Evolutionary conservation across 2,329 filamentous ascomycete genomes (phyloP), one percentile per base, ranked within the genome.

Genomic region (Hypoxylon rubiginosum): DNA sequence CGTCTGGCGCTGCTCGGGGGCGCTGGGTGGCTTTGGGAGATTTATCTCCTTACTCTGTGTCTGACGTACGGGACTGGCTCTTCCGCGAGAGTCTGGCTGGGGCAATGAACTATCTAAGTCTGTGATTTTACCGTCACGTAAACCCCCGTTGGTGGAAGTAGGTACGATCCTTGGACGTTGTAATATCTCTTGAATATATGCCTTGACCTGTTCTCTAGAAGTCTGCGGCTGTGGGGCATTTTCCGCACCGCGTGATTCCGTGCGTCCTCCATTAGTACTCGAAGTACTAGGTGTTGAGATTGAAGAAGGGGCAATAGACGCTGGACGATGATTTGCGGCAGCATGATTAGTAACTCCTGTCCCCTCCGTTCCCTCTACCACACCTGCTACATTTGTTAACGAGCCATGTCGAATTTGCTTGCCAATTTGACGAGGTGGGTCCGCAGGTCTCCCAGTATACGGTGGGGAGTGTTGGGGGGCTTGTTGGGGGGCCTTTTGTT

Each of bases 41-140:
- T 24, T 36, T 11, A 39, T 21, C 13, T 58, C 49, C 36, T 28
- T 39, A 15, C 30, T 54, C 39, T 45, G 66, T 3, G 54, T 43
- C 13, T n/a, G 34, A 9, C 1, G 9, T 21, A 9, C 26, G 15
- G 43, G 45, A 39, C 17, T 48, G 4, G 58, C 8, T 15, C 13
- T 13, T 46, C 32, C 19, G 10, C 24, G 10, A 9, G 56, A 43
- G 1, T 52, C 45, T 7, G 19, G 41, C 30, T 15, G 48, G 30
- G 57, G 26, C 32, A 48, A 24, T 4, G 54, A 30, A 5, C 28
- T 34, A 51, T 52, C 45, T 21, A 30, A 28, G n/a, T 43, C 28
- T 21, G 17, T 48, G 9, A 2, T 17, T 34, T 11, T 48, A 34
- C 13, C 39, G 4, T 45, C 46, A n/a, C 17, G 13, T 13, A 43